Percentiles rank a stretch among this genome's conserved stretches.
Conservation (phyloP, 2,329 filamentous ascomycete species). For the Aspergillus sp. region DNA sequence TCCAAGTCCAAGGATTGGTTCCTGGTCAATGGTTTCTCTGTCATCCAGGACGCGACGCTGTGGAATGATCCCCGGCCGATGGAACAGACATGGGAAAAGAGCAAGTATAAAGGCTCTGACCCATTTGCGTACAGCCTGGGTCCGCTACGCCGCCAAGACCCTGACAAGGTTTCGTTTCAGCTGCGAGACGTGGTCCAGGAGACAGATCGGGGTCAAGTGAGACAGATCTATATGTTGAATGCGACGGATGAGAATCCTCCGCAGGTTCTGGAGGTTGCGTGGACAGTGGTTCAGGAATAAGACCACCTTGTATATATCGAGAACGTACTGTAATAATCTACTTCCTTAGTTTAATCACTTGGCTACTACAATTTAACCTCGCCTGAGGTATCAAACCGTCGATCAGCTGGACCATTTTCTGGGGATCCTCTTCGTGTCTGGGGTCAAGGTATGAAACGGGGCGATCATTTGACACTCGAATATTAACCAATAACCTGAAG, state of each 20-base stretch:
- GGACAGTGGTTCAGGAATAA: conserved; percentile 12
- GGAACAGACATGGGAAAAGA: conserved; percentile 53
- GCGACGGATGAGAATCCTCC: conserved; percentile 12
- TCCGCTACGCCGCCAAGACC: conserved; percentile 41
- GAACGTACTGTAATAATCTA: background rate
- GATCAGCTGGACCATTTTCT: too few relatives aligned
- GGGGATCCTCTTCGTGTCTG: too few relatives aligned
- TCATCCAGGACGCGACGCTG: conserved; percentile 48
- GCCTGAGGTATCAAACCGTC: background rate
- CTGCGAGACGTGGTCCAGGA: conserved; percentile 45
- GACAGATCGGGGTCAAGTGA: conserved; percentile 37
- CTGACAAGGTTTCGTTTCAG: conserved; percentile 51
- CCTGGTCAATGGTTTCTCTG: conserved; percentile 57
- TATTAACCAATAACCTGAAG: too few relatives aligned
- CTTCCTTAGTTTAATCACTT: background rate
- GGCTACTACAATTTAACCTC: too few relatives aligned
- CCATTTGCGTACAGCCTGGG: conserved; percentile 52
- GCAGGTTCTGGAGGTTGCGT: conserved; percentile 25
- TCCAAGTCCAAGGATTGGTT: conserved; percentile 13
- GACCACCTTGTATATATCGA: too few relatives aligned
- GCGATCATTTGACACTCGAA: too few relatives aligned
- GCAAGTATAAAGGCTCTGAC: conserved; percentile 36
- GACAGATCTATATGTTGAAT: conserved; percentile 52
- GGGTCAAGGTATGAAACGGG: too few relatives aligned
- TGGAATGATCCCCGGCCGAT: conserved; percentile 40